Conservation (phyloP, 805 yeast genomes). For the Wickerhamiella nectarea region DNA sequence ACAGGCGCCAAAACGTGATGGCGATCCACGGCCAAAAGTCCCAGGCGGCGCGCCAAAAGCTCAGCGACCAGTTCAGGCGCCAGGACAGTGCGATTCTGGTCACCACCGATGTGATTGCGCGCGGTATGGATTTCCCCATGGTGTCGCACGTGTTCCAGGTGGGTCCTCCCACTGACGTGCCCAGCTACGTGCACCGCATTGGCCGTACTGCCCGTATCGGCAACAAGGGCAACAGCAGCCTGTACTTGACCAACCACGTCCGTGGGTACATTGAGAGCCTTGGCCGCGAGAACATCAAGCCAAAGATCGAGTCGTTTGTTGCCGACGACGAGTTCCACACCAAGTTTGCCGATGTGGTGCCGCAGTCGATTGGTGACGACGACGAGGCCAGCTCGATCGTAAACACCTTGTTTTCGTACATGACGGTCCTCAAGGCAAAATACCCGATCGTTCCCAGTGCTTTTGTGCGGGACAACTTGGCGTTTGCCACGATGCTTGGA, state of each 20-base stretch:
- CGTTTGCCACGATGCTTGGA: conserved; percentile 20
- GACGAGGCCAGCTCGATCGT: conserved; percentile 19
- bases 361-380: conserved; percentile 12
- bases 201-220: conserved; percentile 97
- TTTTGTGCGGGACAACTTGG: conserved; percentile 19
- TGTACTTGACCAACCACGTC: conserved; percentile 47
- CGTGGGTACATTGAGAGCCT: conserved; percentile 34
- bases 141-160: conserved; percentile 77
- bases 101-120: conserved; percentile 86
- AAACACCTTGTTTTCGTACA: conserved; percentile 20
- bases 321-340: conserved; percentile 15
- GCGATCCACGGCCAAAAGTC: conserved; percentile 59
- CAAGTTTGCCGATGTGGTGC: conserved; percentile 12
- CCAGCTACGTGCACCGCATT: conserved; percentile 83
- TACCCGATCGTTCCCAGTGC: conserved; percentile 14
- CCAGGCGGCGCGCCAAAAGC: conserved; percentile 52
- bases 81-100: conserved; percentile 45
- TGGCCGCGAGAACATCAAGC: conserved; percentile 37
- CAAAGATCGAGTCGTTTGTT: conserved; percentile 21
- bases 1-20: conserved; percentile 8
- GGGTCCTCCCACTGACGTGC: conserved; percentile 56
- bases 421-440: conserved; percentile 17
- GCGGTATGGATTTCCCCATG: conserved; percentile 91
- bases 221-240: conserved; percentile 52
- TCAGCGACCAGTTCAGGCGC: conserved; percentile 41